Evolutionary conservation across 495 filamentous ascomycete genomes (phyloP), one percentile per base, ranked within the genome.

Genomic region (Penicillium coprophilum): DNA sequence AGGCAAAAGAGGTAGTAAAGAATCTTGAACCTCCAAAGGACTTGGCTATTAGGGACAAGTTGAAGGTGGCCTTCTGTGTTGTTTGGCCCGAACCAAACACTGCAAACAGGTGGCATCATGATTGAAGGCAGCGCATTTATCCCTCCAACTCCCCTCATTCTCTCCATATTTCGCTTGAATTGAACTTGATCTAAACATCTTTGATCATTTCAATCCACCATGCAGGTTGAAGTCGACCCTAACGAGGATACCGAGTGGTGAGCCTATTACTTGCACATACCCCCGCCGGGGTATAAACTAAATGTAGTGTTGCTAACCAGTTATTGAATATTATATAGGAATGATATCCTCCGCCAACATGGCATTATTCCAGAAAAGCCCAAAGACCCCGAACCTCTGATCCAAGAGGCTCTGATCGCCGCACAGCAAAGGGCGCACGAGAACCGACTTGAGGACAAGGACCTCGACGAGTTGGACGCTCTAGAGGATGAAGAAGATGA

Each of bases 241-340:
- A 95, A 97, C 69, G 94, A 91, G 58, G 94, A 98, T 70, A 98
- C 94, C 36, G 94, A 98, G 87, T 98, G 94, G 94, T 96, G 77
- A 52, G 68, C 55, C 19, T 15, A 36, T n/a, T 28, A 32, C 21
- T 59, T 59, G 32, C 61, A 21, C 28, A 46, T 46, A 38, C 49
- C 53, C 54, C 57, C 55, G 45, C 56, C 21, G 38, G 59, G 46
- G 49, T 60, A 60, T 57, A 40, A 36, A 38, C 54, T 44, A 20
- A 24, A 45, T 21, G 45, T 28, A 38, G 9, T 51, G 20, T 46
- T 46, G 51, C 34, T 53, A 24, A 59, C 57, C 59, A 31, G 20
- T 34, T 47, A 20, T 50, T 48, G 21, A 40, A 6, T 17, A 39
- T 45, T 6, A 41, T 55, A 50, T 68, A 97, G 92, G 93, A 99